Conservation (phyloP, 129 eudicot genomes). For the Calendula officinalis region DNA sequence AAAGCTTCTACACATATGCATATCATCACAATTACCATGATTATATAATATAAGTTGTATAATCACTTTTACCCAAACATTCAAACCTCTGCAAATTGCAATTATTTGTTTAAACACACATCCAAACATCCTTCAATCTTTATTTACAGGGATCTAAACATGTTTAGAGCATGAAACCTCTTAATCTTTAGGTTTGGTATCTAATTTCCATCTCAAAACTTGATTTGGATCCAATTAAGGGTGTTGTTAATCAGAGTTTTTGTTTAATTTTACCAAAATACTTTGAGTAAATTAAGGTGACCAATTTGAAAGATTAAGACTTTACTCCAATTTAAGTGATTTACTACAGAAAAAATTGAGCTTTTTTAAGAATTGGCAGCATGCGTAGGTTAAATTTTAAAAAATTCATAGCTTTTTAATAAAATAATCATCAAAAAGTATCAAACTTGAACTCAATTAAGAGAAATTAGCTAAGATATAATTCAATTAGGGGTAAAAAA, state of each 20-base stretch:
- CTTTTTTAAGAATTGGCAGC: constrained; percentile 1
- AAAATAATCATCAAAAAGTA: background rate
- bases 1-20: background rate
- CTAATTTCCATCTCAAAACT: background rate
- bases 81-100: background rate
- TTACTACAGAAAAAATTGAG: background rate
- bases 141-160: constrained; percentile 7
- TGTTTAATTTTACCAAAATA: background rate
- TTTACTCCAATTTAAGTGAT: background rate
- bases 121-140: background rate
- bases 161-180: background rate
- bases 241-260: background rate
- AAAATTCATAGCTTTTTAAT: background rate
- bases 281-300: constrained; percentile 1
- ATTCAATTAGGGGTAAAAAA: background rate
- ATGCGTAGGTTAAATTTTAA: constrained; percentile 4
- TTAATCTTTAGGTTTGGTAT: background rate
- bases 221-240: background rate
- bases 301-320: background rate
- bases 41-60: background rate
- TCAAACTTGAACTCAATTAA: constrained; percentile 1
- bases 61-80: background rate
- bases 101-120: background rate
- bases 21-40: background rate
- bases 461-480: background rate